phyloP scores from a whole-genome alignment of 73 alveolate species.

The Paramecium sexaurelia region DNA sequence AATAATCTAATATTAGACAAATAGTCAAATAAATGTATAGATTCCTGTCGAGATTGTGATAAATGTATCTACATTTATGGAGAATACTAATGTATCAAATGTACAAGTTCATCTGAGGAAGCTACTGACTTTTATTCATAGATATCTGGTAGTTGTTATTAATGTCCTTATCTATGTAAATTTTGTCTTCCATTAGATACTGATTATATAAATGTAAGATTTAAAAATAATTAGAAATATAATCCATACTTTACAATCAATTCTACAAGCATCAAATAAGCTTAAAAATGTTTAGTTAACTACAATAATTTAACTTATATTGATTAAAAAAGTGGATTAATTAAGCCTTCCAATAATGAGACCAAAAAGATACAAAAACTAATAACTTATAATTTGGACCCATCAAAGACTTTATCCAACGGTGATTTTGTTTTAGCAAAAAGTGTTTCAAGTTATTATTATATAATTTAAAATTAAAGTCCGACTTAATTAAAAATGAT shows the following conservation, averaged over 20 bases:
- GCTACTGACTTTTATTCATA: neutral
- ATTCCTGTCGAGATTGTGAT: neutral
- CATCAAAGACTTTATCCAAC: neutral
- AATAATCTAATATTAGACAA: neutral
- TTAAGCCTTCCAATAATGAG: neutral
- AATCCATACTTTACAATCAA: neutral
- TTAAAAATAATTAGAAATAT: neutral
- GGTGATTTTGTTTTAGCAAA: neutral
- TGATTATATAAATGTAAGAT: neutral
- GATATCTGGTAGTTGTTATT: neutral
- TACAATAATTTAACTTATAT: neutral
- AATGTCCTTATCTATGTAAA: neutral
- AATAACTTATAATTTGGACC: neutral
- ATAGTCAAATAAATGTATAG: neutral
- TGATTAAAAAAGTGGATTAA: neutral
- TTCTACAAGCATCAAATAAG: neutral
- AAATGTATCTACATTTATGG: neutral
- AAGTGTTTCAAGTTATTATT: neutral
- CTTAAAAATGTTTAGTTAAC: neutral
- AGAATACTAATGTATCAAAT: neutral
- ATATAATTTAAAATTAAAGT: neutral
- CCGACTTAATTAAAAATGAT: neutral
- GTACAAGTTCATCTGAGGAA: neutral
- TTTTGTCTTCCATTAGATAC: neutral
- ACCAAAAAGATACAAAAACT: neutral